Evolutionary conservation across 2,329 filamentous ascomycete genomes (phyloP).

Genomic region (Aureobasidium sp.): DNA sequence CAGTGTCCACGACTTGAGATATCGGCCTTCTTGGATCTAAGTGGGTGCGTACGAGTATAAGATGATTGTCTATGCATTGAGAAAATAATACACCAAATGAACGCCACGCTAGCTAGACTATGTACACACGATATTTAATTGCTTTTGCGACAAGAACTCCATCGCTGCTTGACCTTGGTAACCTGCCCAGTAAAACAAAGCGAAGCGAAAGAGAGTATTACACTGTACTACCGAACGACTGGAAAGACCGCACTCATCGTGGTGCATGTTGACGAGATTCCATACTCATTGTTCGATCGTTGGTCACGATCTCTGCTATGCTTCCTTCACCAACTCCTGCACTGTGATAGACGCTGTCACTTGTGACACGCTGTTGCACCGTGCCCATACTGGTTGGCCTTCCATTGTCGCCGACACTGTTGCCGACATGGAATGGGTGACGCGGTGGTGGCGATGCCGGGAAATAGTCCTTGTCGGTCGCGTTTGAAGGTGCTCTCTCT

Average conservation of each 20-base stretch:
- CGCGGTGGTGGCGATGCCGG: background rate
- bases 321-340: constrained; percentile 15
- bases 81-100: background rate
- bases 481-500: background rate
- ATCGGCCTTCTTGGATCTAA: background rate
- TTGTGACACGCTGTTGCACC: constrained; percentile 16
- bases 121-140: background rate
- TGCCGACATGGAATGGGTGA: constrained; percentile 3
- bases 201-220: background rate
- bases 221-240: background rate
- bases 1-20: background rate
- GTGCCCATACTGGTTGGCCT: constrained; percentile 18
- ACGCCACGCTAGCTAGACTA: constrained; percentile 9
- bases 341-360: constrained; percentile 17
- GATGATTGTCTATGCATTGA: background rate
- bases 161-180: background rate
- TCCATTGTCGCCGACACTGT: background rate
- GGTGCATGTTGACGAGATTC: constrained; percentile 1
- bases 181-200: background rate
- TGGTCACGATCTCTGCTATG: constrained; percentile 15
- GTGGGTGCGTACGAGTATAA: background rate
- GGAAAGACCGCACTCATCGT: background rate
- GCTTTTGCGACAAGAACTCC: constrained; percentile 3
- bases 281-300: constrained; percentile 16
- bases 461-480: constrained; percentile 9